Percentiles rank a stretch among this genome's conserved stretches.
Evolutionary conservation across 192 early-diverging fungal species (phyloP).

Genomic region (Chytriomyces confervae): DNA sequence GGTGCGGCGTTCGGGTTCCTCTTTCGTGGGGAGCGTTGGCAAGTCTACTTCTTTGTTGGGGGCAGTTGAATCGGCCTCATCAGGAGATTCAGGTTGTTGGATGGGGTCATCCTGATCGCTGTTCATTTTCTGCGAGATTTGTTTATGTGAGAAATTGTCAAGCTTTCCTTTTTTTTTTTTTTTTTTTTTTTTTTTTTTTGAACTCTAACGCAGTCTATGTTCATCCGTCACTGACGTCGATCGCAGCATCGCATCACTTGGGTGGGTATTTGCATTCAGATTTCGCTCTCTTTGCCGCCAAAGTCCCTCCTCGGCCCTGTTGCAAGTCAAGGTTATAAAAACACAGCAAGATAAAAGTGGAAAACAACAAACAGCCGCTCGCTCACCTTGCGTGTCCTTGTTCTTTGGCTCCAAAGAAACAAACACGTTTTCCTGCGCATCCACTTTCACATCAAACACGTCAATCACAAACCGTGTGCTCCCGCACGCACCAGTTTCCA

Average conservation of each 20-base stretch:
- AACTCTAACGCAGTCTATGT: too few relatives aligned
- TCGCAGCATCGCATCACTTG: too few relatives aligned
- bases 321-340: not conserved
- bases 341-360: not conserved
- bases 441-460: constrained; percentile 33
- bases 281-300: constrained; percentile 34
- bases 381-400: not conserved
- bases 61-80: not conserved
- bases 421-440: constrained; percentile 11
- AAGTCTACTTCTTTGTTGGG: not conserved
- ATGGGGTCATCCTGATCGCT: too few relatives aligned
- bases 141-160: too few relatives aligned
- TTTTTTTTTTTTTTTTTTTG: too few relatives aligned
- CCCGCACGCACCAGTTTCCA: constrained; percentile 46
- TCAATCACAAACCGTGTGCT: constrained; percentile 40
- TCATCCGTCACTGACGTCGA: too few relatives aligned
- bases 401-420: constrained; percentile 33
- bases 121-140: not conserved
- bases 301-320: constrained; percentile 30
- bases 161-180: too few relatives aligned
- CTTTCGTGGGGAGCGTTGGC: not conserved
- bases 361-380: not conserved
- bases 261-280: not conserved
- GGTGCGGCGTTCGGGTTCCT: not conserved
- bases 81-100: not conserved